Percentiles rank a stretch among this genome's conserved stretches.
Conservation (phyloP, 768 basidiomycete genomes). For the Boletus sp. region DNA sequence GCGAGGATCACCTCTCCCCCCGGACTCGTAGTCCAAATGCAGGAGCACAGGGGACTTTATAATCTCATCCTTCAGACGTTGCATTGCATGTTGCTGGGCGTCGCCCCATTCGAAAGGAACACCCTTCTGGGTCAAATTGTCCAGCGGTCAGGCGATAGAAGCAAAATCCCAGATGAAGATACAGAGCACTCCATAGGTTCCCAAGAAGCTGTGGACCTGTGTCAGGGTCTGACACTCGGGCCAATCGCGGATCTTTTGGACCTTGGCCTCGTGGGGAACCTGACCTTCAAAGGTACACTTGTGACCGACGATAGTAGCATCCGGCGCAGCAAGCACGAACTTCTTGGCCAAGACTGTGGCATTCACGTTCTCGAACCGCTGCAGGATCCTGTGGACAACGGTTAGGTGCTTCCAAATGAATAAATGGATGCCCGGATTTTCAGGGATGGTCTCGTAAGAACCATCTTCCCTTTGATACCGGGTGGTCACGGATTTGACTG, state of each 20-base stretch:
- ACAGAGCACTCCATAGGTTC: constrained; percentile 12
- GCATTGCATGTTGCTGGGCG: constrained; percentile 5
- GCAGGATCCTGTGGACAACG: constrained; percentile 7
- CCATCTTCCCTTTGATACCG: too few relatives aligned
- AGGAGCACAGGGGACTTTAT: too few relatives aligned
- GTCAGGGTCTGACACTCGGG: constrained; percentile 3
- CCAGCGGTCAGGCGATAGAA: constrained; percentile 18
- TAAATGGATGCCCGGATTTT: constrained; percentile 32
- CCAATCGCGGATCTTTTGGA: too few relatives aligned
- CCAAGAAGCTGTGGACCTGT: constrained; percentile 30
- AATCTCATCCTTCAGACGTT: constrained; percentile 19
- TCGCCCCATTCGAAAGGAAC: constrained; percentile 22
- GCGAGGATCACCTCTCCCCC: too few relatives aligned
- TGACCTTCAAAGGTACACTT: too few relatives aligned
- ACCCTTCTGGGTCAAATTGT: constrained; percentile 27
- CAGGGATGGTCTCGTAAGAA: constrained; percentile 33
- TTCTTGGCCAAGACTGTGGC: too few relatives aligned
- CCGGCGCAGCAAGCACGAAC: too few relatives aligned
- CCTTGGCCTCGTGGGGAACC: too few relatives aligned
- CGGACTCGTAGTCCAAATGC: too few relatives aligned
- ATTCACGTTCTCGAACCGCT: too few relatives aligned
- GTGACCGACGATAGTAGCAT: too few relatives aligned
- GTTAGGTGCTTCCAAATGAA: constrained; percentile 42
- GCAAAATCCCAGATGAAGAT: constrained; percentile 15
- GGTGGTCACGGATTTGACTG: too few relatives aligned